These are phyloP conservation scores for Papiliotrema terrestris DNA, from an alignment of 1,284 basidiomycete genomes.

Conservation along the genomic window DNA sequence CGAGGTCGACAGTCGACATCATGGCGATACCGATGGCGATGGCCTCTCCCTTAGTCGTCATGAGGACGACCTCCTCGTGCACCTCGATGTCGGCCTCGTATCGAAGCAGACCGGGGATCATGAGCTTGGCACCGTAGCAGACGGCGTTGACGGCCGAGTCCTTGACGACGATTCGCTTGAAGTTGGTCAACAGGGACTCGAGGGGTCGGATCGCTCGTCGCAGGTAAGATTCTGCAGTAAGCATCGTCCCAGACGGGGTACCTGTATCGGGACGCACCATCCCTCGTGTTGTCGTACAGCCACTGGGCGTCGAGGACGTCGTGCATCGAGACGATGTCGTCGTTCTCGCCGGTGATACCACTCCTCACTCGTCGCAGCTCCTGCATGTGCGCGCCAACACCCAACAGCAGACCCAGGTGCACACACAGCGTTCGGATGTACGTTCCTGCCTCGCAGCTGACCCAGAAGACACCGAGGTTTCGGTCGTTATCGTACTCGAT, in stretches of 20 bases:
- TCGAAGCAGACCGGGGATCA: slow-evolving; percentile 97
- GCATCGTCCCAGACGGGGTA: background rate
- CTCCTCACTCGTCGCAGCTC: slow-evolving; percentile 91
- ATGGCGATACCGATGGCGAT: slow-evolving; percentile 96
- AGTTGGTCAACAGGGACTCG: slow-evolving; percentile 89
- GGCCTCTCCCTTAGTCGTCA: slow-evolving; percentile 99
- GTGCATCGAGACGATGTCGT: slow-evolving; percentile 99
- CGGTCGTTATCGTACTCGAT: slow-evolving; percentile 98
- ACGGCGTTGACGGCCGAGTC: slow-evolving; percentile 99
- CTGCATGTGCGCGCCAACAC: slow-evolving; percentile 99
- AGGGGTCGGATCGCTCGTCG: slow-evolving; percentile 92
- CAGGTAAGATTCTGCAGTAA: slow-evolving; percentile 78
- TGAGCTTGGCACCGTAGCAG: slow-evolving; percentile 99
- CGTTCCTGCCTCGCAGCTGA: slow-evolving; percentile 96
- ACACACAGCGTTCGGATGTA: slow-evolving; percentile 99
- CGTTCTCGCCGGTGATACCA: slow-evolving; percentile 95
- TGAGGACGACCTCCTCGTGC: slow-evolving; percentile 96
- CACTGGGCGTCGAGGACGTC: slow-evolving; percentile 99
- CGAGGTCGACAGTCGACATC: slow-evolving; percentile 98
- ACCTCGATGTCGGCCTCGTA: slow-evolving; percentile 95
- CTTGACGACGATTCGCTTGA: slow-evolving; percentile 99
- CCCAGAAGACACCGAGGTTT: slow-evolving; percentile 97
- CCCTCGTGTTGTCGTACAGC: slow-evolving; percentile 97
- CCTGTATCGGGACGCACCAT: slow-evolving; percentile 59
- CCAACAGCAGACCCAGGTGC: slow-evolving; percentile 88